Conservation (phyloP, 306 rosid genomes). For the Medicago arabica region DNA sequence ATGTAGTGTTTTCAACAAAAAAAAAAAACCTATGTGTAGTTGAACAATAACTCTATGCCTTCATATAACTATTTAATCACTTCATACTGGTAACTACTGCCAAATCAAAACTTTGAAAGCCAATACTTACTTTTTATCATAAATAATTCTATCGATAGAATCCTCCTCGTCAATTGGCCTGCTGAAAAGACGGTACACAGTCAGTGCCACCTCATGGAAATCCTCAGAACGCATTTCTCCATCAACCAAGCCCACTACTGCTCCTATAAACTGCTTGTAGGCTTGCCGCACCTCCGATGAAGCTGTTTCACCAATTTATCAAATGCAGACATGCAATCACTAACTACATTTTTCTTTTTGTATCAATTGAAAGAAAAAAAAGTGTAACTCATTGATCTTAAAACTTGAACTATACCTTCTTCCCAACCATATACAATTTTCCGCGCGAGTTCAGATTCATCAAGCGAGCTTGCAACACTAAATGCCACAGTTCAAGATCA, state of each 20-base stretch:
- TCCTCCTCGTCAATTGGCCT: conserved; percentile 46
- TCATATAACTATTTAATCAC: conserved; percentile 21
- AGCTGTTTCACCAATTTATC: conserved; percentile 54
- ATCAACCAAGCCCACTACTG: conserved; percentile 79
- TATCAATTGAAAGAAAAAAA: not conserved
- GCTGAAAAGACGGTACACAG: conserved; percentile 41
- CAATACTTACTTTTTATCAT: conserved; percentile 60
- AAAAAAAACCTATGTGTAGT: too few species aligned
- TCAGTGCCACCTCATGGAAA: conserved; percentile 72
- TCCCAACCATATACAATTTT: conserved; percentile 56
- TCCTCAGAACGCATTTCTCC: conserved; percentile 88
- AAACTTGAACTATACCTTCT: conserved; percentile 48
- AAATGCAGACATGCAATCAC: conserved; percentile 7
- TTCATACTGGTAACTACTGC: conserved; percentile 5
- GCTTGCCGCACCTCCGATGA: conserved; percentile 56
- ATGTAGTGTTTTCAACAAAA: too few species aligned
- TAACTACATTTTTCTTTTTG: not conserved
- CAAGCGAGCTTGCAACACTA: conserved; percentile 55
- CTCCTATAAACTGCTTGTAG: conserved; percentile 73
- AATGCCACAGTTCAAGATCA: conserved; percentile 13
- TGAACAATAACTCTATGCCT: conserved; percentile 14
- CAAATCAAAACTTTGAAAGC: conserved; percentile 18
- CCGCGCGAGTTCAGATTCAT: conserved; percentile 57
- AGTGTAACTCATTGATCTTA: not conserved
- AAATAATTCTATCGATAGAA: conserved; percentile 39